phyloP scores from a whole-genome alignment of 1,284 basidiomycete genomes.

The Irpex rosettiformis region DNA sequence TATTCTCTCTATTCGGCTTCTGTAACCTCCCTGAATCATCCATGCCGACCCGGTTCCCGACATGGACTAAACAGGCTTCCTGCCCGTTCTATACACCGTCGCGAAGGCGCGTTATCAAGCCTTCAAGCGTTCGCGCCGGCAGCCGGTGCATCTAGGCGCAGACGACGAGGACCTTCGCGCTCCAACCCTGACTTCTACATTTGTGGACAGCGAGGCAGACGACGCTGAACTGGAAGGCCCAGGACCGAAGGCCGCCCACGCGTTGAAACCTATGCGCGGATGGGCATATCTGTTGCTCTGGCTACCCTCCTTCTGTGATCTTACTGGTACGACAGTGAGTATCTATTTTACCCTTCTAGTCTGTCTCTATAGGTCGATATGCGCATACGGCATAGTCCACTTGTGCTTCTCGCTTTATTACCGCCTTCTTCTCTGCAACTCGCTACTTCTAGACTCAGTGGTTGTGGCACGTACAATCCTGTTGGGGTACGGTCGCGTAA shows the following conservation, averaged over 20 bases:
- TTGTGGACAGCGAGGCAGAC: conserved; percentile 18
- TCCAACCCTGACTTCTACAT: conserved; percentile 15
- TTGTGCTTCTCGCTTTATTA: neutral
- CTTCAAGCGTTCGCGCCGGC: conserved; percentile 34
- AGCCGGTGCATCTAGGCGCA: conserved; percentile 53
- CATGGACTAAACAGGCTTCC: conserved; percentile 53
- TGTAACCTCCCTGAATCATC: conserved; percentile 19
- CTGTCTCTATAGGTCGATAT: neutral
- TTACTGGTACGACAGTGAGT: conserved; percentile 79
- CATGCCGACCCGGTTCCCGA: conserved; percentile 13
- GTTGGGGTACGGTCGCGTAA: neutral
- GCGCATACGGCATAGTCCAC: neutral
- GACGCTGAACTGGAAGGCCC: conserved; percentile 11
- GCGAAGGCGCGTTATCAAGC: conserved; percentile 31
- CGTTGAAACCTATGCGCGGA: conserved; percentile 49
- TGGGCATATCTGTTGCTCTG: conserved; percentile 76
- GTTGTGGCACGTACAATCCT: neutral
- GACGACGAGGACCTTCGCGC: conserved; percentile 21
- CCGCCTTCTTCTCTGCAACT: neutral
- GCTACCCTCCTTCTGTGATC: conserved; percentile 86
- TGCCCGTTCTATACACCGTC: conserved; percentile 78
- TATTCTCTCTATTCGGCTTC: neutral
- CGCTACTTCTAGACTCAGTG: neutral
- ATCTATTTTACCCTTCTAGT: neutral
- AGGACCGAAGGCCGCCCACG: conserved; percentile 21